These are phyloP conservation scores for Yamadazyma jaroonii DNA, from an alignment of 1,139 yeast species.

Conservation along the genomic window DNA sequence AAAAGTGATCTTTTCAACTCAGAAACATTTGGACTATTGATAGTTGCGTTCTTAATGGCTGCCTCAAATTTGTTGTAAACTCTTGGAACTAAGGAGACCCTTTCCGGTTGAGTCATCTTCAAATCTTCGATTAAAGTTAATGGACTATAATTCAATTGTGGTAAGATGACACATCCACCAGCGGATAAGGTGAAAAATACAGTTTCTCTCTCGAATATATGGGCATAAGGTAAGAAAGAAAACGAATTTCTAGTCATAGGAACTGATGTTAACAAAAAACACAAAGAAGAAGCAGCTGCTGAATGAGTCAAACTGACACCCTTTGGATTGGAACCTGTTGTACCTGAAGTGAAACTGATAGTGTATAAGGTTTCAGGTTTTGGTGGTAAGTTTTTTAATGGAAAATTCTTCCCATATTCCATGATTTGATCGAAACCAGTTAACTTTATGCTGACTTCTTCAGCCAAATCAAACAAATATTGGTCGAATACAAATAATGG, in stretches of 20 bases:
- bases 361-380: slow-evolving; percentile 30
- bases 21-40: slow-evolving; percentile 36
- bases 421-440: slow-evolving; percentile 33
- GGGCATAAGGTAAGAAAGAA: slow-evolving; percentile 66
- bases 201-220: slow-evolving; percentile 55
- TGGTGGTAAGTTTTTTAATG: slow-evolving; percentile 24
- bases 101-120: slow-evolving; percentile 31
- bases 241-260: slow-evolving; percentile 11
- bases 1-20: slow-evolving; percentile 22
- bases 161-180: slow-evolving; percentile 39
- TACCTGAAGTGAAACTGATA: slow-evolving; percentile 43
- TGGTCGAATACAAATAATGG: slow-evolving; percentile 20
- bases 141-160: slow-evolving; percentile 35
- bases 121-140: slow-evolving; percentile 38
- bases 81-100: slow-evolving; percentile 39
- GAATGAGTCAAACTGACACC: slow-evolving; percentile 36
- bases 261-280: slow-evolving; percentile 17
- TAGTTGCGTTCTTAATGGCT: slow-evolving; percentile 43
- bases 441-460: slow-evolving; percentile 21
- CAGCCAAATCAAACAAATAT: slow-evolving; percentile 20
- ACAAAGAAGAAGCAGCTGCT: slow-evolving; percentile 27
- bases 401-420: slow-evolving; percentile 25
- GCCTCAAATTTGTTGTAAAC: slow-evolving; percentile 40
- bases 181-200: slow-evolving; percentile 20
- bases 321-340: slow-evolving; percentile 41